phyloP scores from a whole-genome alignment of 1,139 yeast species.

The Saccharomyces pastorianus region DNA sequence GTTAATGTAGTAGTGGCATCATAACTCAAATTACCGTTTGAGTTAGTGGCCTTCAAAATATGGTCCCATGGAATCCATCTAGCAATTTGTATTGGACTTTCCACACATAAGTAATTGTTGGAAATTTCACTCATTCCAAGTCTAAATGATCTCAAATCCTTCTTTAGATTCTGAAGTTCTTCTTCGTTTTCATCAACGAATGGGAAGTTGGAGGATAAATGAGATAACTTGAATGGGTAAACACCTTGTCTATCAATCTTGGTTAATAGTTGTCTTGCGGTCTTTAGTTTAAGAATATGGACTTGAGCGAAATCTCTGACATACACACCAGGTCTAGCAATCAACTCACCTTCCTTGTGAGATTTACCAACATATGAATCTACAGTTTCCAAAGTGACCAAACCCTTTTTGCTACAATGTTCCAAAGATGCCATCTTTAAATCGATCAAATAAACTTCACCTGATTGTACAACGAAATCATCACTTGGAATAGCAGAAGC shows the following conservation, averaged over 20 bases:
- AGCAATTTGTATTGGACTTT: slow-evolving; percentile 65
- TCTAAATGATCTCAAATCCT: slow-evolving; percentile 51
- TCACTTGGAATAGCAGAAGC: slow-evolving; percentile 58
- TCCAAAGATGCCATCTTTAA: slow-evolving; percentile 67
- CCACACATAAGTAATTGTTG: slow-evolving; percentile 71
- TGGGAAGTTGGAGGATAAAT: slow-evolving; percentile 55
- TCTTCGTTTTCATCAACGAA: slow-evolving; percentile 34
- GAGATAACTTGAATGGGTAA: slow-evolving; percentile 79
- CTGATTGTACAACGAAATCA: slow-evolving; percentile 63
- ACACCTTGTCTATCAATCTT: slow-evolving; percentile 77
- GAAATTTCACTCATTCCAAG: slow-evolving; percentile 76
- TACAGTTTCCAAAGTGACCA: slow-evolving; percentile 56
- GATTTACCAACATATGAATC: slow-evolving; percentile 59
- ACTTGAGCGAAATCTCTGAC: slow-evolving; percentile 78
- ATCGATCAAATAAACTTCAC: slow-evolving; percentile 84
- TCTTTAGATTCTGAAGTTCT: slow-evolving; percentile 39
- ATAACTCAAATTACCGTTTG: slow-evolving; percentile 56
- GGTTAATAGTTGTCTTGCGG: slow-evolving; percentile 63
- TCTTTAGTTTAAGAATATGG: slow-evolving; percentile 67
- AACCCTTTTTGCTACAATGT: slow-evolving; percentile 49
- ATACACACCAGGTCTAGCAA: slow-evolving; percentile 63
- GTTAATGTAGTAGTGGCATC: slow-evolving; percentile 55
- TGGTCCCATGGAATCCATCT: slow-evolving; percentile 63
- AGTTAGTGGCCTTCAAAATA: slow-evolving; percentile 52
- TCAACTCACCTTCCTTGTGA: slow-evolving; percentile 43